These are phyloP conservation scores for Phytophthora colocasiae DNA, from an alignment of 352 stramenopile species.

Conservation along the genomic window DNA sequence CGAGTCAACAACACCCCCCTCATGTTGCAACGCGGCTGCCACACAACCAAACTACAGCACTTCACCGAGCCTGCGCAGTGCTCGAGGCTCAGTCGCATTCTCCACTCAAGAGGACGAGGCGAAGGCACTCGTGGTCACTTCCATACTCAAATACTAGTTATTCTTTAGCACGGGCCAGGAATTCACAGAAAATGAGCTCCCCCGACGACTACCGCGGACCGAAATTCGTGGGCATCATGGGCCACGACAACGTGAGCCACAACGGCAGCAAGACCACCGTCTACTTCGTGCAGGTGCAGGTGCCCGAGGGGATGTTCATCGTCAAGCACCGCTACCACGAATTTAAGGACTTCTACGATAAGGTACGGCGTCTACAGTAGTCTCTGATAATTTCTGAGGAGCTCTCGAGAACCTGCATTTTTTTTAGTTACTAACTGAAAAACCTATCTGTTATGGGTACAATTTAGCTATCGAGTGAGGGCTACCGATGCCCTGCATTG, in stretches of 20 bases:
- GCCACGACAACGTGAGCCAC: constrained; percentile 88
- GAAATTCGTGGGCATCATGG: constrained; percentile 89
- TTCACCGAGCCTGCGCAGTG: constrained; percentile 8
- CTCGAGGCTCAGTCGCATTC: constrained; percentile 33
- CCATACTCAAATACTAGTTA: not conserved
- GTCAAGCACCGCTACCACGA: constrained; percentile 89
- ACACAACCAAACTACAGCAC: constrained; percentile 35
- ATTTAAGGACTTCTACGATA: constrained; percentile 90
- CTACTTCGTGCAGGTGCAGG: constrained; percentile 86
- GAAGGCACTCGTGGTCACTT: constrained; percentile 5
- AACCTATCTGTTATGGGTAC: constrained; percentile 8
- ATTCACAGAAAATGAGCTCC: constrained; percentile 36
- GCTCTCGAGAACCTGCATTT: constrained; percentile 11
- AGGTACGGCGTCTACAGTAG: constrained; percentile 42
- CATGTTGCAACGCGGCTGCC: constrained; percentile 21
- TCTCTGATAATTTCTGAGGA: not conserved
- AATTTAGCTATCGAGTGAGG: constrained; percentile 68
- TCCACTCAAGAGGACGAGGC: constrained; percentile 32
- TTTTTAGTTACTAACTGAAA: not conserved
- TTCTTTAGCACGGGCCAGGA: not conserved
- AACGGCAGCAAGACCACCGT: constrained; percentile 89
- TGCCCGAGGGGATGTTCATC: constrained; percentile 79
- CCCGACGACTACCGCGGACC: constrained; percentile 56
- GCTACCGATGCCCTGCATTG: constrained; percentile 79
- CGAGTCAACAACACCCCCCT: constrained; percentile 10